Evolutionary conservation across 768 basidiomycete genomes (phyloP), one percentile per base, ranked within the genome.

Genomic region (Rhodotorula babjevae): DNA sequence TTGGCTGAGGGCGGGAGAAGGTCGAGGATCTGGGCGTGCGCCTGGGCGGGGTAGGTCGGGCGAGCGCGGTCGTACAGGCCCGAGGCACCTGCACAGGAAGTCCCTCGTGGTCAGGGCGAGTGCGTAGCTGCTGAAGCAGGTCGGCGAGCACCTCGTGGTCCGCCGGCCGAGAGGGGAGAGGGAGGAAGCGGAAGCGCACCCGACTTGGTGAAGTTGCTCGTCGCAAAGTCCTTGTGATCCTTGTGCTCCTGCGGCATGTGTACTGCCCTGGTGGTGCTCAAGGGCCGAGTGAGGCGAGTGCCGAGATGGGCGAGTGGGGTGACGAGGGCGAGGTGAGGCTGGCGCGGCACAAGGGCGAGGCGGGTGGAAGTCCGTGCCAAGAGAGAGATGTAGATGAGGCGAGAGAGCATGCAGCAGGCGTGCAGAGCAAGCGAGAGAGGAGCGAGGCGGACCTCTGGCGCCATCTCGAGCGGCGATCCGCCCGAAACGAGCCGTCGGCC

Each of bases 41-140:
- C 87, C 56, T 82, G 80, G 1, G 85, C 75, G 58, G 90, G 92
- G 80, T 95, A 96, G 0, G 90, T 88, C 1, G 94, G 94, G 6
- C 94, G 87, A 1, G 85, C 89, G 52, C 91, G 92, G 77, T 65
- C 63, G 66, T 62, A 59, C 44, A 76, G 60, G 1, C 75, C 75
- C 14, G 71, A 72, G 10, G 71, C 57, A 25, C 71, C 71, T 72
- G 67, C 3, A 11, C 14, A 14, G 44, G 44, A n/a, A n/a, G 44
- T 46, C 36, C 9, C 9, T 36, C 9, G 36, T 36, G 36, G 36
- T 36, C 36, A 36, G 9, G 4, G 36, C 36, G 36, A 36, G 36
- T 9, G 36, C 36, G 36, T 4, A 9, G 36, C 36, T 36, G 9
- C 36, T 4, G 36, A 4, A 9, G 5, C 36, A 36, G 36, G 36